Evolutionary conservation across 805 yeast genomes (phyloP).

Genomic region (Saccharomycopsis vini): DNA sequence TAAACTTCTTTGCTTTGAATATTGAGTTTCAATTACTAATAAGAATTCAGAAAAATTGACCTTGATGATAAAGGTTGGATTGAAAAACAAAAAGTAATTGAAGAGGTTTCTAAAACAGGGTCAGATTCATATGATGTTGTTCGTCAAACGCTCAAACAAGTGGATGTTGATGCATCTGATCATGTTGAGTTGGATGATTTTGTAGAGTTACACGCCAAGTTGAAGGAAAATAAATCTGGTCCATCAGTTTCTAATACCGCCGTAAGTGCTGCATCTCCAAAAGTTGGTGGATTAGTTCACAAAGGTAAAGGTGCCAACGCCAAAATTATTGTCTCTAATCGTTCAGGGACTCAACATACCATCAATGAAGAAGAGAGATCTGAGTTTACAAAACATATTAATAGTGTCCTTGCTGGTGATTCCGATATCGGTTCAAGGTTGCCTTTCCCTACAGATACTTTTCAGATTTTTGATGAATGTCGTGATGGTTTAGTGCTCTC

Average conservation of each 20-base stretch:
- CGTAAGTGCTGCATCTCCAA: conserved; percentile 24
- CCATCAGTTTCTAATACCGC: conserved; percentile 22
- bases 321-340: conserved; percentile 67
- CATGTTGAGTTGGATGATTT: conserved; percentile 94
- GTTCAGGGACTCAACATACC: conserved; percentile 92
- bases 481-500: conserved; percentile 91
- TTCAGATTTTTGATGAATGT: conserved; percentile 95
- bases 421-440: conserved; percentile 71
- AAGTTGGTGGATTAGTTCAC: conserved; percentile 33
- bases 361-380: conserved; percentile 95
- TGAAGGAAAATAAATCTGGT: conserved; percentile 42
- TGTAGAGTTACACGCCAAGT: conserved; percentile 74
- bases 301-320: conserved; percentile 53
- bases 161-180: conserved; percentile 92
- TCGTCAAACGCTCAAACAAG: conserved; percentile 85
- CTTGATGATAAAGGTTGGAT: conserved; percentile 89
- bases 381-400: conserved; percentile 94
- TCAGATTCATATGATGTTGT: conserved; percentile 83
- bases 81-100: conserved; percentile 84
- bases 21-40: neutral
- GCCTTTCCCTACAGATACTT: conserved; percentile 88
- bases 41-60: conserved; percentile 54
- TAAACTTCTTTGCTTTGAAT: neutral
- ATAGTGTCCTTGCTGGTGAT: conserved; percentile 85
- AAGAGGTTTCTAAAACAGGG: conserved; percentile 71